Base-by-base conservation (phyloP, 2,329 filamentous ascomycete genomes). In the Colletotrichum sp. region DNA sequence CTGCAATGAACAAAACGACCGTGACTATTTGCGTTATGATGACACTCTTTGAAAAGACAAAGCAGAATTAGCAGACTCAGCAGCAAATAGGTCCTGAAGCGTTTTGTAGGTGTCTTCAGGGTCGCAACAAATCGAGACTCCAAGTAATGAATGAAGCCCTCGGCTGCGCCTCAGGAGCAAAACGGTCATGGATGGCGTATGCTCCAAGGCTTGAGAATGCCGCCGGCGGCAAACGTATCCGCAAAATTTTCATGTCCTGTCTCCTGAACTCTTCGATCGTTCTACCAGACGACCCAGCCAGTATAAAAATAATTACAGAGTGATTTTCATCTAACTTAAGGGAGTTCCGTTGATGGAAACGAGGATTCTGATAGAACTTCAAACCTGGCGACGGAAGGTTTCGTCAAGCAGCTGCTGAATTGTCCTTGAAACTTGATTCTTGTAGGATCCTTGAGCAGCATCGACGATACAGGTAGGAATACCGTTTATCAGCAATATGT, bases 241-340 rank as follows among this genome's bases (percentile, higher is more conserved):
- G 39, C 39, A 44, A 6, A 3, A 44, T 0, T 10, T n/a, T n/a
- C 16, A 18, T 44, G 5, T 18, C 8, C 39, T n/a, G 3, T 44
- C 39, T 18, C 16, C 39, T 44, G 16, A 44, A 44, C 5, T n/a
- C 39, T 44, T 44, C 39, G 39, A 2, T 44, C 18, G 8, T 18
- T 39, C 36, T 39, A 18, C 36, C 16, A 15, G 36, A 0, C 36
- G 16, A 0, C 16, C 16, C 36, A 39, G 36, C 36, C 36, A 39
- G 10, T 18, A 39, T 5, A 0, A 0, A 5, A 0, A 39, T 8
- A 44, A 44, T n/a, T 3, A n/a, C 39, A 8, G 1, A 44, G 39
- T 44, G 16, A 44, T 44, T 10, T 5, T 44, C 18, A 1, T 44
- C 39, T 44, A 0, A 10, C 39, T 10, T 10, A 44, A 44, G 5